These are phyloP conservation scores for Elsinoe perseae DNA, from an alignment of 2,329 filamentous ascomycete species.

Conservation along the genomic window DNA sequence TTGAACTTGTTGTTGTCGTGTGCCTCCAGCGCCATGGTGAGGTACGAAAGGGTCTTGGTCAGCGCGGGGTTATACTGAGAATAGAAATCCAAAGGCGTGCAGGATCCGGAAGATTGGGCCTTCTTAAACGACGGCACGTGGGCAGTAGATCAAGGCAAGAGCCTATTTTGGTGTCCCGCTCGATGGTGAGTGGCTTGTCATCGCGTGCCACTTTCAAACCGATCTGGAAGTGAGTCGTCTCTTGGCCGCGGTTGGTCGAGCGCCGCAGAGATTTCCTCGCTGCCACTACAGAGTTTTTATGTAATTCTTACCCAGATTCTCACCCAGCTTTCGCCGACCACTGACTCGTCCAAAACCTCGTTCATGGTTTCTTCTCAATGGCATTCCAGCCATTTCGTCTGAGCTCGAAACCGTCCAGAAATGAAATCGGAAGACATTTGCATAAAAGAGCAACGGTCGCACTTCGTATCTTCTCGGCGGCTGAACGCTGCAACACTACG, in stretches of 20 bases:
- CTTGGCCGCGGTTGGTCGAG: constrained; percentile 1
- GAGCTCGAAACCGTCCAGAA: neutral
- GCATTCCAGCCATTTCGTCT: neutral
- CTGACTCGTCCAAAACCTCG: neutral
- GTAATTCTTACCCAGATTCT: neutral
- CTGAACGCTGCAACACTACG: neutral
- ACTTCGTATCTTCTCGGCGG: neutral
- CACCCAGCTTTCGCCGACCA: neutral
- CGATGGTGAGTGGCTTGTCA: constrained; percentile 7
- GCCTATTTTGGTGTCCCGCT: neutral
- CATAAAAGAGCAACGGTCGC: neutral
- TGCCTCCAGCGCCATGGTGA: constrained; percentile 7
- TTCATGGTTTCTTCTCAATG: neutral
- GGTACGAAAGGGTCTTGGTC: neutral
- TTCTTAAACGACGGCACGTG: constrained; percentile 5
- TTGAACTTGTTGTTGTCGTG: constrained; percentile 15
- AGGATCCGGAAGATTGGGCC: neutral
- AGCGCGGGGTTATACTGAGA: constrained; percentile 2
- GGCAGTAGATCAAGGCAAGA: neutral
- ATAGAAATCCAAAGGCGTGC: neutral
- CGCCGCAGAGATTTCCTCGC: neutral
- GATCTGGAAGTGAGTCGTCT: constrained; percentile 5
- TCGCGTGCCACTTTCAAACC: constrained; percentile 14
- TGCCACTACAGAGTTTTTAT: neutral
- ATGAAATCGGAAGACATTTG: neutral